Evolutionary conservation across 2,329 filamentous ascomycete species (phyloP).

Genomic region (Myriosclerotinia curreyana): DNA sequence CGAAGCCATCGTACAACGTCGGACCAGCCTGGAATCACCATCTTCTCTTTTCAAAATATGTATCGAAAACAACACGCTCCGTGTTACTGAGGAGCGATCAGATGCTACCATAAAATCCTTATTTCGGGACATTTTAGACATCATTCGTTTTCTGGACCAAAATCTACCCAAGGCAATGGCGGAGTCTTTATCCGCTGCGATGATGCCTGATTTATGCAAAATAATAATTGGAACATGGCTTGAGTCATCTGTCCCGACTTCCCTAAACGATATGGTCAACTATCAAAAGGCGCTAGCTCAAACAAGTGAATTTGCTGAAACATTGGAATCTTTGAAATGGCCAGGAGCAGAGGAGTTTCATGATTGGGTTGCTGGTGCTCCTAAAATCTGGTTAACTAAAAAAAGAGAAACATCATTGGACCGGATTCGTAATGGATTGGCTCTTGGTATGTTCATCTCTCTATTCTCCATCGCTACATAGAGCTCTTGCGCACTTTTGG

Average conservation of each 20-base stretch:
- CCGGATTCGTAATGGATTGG: constrained; percentile 66
- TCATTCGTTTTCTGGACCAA: constrained; percentile 52
- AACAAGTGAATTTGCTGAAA: constrained; percentile 61
- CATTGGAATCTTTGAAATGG: constrained; percentile 62
- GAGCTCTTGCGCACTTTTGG: not conserved
- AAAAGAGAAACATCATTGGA: constrained; percentile 78
- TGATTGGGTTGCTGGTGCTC: constrained; percentile 78
- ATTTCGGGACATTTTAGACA: constrained; percentile 51
- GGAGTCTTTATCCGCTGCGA: constrained; percentile 60
- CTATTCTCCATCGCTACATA: not conserved
- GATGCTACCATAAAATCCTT: constrained; percentile 50
- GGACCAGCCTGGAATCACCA: constrained; percentile 48
- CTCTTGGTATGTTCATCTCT: constrained; percentile 38
- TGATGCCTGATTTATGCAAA: constrained; percentile 67
- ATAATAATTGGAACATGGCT: constrained; percentile 73
- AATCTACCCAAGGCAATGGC: constrained; percentile 55
- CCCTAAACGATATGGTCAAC: constrained; percentile 63
- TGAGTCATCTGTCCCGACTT: constrained; percentile 70
- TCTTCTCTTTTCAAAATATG: constrained; percentile 43
- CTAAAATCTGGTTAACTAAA: constrained; percentile 80
- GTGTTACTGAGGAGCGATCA: constrained; percentile 43
- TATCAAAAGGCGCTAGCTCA: constrained; percentile 70
- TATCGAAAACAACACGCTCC: constrained; percentile 46
- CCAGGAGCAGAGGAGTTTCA: constrained; percentile 59
- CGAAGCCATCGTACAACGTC: constrained; percentile 56